Base-by-base conservation (phyloP, 2,329 filamentous ascomycete genomes). In the Sclerotinia glacialis region DNA sequence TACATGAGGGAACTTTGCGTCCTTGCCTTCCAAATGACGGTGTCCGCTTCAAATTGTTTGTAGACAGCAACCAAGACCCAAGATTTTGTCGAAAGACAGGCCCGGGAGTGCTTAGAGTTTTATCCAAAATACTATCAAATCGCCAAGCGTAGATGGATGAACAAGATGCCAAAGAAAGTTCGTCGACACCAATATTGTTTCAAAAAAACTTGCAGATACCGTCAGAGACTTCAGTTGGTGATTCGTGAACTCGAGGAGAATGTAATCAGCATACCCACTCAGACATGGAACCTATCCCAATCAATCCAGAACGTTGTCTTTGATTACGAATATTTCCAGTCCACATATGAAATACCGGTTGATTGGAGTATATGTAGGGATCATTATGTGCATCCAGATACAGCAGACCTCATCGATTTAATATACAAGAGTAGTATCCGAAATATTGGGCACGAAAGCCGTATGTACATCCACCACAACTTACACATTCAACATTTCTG, bases 41-140 rank as follows among this genome's bases (percentile, higher is more conserved):
- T 6, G n/a, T 12, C 28, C 9, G 2, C 3, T n/a, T 5, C 18
- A n/a, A 21, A 1, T 18, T 9, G 50, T 53, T 3, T 3, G 3
- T 21, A 6, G 28, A 11, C 1, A 3, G 1, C 5, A 31, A 1
- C 2, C 2, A 5, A 53, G 28, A 2, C 8, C 12, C 0, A 31
- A n/a, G 1, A 6, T 6, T 5, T 34, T 34, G 4, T 8, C 12
- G 8, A n/a, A 1, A 0, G 0, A 18, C 18, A 11, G 21, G 28
- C 1, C 9, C 3, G 1, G 5, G 28, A 53, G 31, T 18, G 31
- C 18, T 34, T 34, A 21, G 12, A 5, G n/a, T 53, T 14, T 14
- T 31, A 53, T 34, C 50, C 50, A 34, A 4, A n/a, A n/a, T 34
- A 1, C 21, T 4, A 21, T 31, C 0, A 3, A n/a, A 3, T n/a